Evolutionary conservation across 768 basidiomycete genomes (phyloP).

Genomic region (Harrya chromipes): DNA sequence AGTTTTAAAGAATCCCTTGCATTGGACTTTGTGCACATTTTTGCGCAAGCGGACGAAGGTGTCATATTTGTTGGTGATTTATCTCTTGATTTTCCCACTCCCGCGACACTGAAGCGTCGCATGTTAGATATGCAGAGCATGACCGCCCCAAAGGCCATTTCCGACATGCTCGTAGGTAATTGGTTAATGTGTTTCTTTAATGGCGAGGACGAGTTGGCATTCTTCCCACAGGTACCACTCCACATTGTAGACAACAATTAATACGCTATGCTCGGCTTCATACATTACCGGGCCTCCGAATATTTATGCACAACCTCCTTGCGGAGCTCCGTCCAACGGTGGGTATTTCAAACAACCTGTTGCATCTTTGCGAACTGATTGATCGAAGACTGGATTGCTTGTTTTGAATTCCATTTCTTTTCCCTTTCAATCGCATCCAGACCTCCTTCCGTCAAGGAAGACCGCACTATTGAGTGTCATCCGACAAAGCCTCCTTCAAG

Average conservation of each 20-base stretch:
- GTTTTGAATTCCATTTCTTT: constrained; percentile 67
- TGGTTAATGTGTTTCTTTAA: constrained; percentile 5
- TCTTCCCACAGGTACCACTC: constrained; percentile 42
- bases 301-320: constrained; percentile 55
- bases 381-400: constrained; percentile 48
- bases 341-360: constrained; percentile 18
- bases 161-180: constrained; percentile 25
- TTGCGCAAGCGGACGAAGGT: constrained; percentile 46
- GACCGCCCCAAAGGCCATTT: constrained; percentile 38
- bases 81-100: background rate
- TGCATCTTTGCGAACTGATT: constrained; percentile 9
- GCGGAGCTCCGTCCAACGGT: constrained; percentile 51
- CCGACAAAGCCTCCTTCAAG: constrained; percentile 49
- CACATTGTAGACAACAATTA: constrained; percentile 23
- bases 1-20: constrained; percentile 59
- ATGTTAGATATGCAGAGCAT: constrained; percentile 48
- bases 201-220: constrained; percentile 4
- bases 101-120: constrained; percentile 4
- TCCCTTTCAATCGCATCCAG: constrained; percentile 53
- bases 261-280: constrained; percentile 35
- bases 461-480: constrained; percentile 47
- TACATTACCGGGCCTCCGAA: constrained; percentile 51
- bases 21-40: constrained; percentile 45
- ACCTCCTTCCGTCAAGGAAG: constrained; percentile 38
- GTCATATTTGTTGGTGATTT: constrained; percentile 62